These are phyloP conservation scores for Arthrobotrys entomopaga DNA, from an alignment of 2,329 filamentous ascomycete species.

Conservation along the genomic window DNA sequence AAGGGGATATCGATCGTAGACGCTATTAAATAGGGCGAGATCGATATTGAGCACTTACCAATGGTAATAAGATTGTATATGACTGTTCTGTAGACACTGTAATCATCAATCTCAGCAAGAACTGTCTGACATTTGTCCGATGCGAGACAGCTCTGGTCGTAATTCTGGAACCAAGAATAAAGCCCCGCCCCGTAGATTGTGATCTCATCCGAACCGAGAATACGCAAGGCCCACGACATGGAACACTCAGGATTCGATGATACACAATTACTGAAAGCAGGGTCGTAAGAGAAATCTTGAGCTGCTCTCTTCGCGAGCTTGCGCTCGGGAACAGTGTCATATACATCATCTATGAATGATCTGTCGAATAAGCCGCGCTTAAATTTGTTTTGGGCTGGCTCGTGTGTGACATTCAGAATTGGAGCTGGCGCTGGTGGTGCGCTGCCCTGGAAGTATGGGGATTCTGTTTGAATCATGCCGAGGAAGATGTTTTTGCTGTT, in stretches of 20 bases:
- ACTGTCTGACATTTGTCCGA: conserved; percentile 21
- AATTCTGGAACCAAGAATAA: conserved; percentile 60
- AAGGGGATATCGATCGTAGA: no score
- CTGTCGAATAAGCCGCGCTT: no score
- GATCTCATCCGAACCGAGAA: conserved; percentile 55
- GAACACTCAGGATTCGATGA: conserved; percentile 57
- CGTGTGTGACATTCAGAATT: conserved; percentile 60
- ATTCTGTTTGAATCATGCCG: conserved; percentile 67
- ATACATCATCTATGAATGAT: no score
- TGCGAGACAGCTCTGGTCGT: conserved; percentile 72
- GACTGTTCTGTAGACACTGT: neutral
- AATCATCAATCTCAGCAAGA: conserved; percentile 11
- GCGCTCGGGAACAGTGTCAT: no score
- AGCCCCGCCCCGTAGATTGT: conserved; percentile 56
- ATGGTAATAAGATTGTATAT: conserved; percentile 37
- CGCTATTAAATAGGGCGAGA: no score
- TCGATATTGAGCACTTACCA: no score
- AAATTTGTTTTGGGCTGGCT: no score
- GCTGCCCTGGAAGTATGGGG: conserved; percentile 65
- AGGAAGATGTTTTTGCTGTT: conserved; percentile 66
- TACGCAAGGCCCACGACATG: conserved; percentile 61
- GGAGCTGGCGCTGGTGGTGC: conserved; percentile 64
- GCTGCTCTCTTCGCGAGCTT: no score
- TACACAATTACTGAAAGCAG: conserved; percentile 62
- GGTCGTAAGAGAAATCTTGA: conserved; percentile 44